Conservation (phyloP, 2,329 filamentous ascomycete genomes). For the Colletotrichum sojae region DNA sequence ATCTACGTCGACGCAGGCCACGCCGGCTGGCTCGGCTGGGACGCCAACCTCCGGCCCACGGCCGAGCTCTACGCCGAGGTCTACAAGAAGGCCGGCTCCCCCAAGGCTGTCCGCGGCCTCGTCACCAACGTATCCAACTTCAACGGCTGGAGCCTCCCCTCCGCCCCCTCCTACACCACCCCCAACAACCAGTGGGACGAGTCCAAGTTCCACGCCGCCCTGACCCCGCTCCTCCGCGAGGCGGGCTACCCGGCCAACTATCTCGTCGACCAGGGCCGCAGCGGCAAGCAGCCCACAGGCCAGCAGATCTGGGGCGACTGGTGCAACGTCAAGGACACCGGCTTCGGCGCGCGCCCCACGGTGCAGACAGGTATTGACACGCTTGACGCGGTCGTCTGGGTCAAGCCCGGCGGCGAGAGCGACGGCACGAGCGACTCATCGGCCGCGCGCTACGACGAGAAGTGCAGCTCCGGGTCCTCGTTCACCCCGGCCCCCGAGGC, state of each 20-base stretch:
- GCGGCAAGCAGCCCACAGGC: conserved; percentile 63
- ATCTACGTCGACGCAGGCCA: conserved; percentile 56
- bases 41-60: conserved; percentile 47
- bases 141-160: conserved; percentile 45
- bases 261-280: conserved; percentile 42
- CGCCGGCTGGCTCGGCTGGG: conserved; percentile 56
- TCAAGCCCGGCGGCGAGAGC: conserved; percentile 67
- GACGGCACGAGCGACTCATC: conserved; percentile 52
- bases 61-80: conserved; percentile 48
- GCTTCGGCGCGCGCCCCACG: conserved; percentile 68
- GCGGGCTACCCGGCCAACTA: conserved; percentile 41
- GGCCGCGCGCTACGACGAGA: conserved; percentile 59
- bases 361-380: conserved; percentile 64
- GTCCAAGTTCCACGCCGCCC: conserved; percentile 39
- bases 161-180: conserved; percentile 46
- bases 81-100: conserved; percentile 51
- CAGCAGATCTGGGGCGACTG: conserved; percentile 69
- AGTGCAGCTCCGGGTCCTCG: conserved; percentile 66
- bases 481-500: conserved; percentile 78
- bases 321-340: conserved; percentile 70
- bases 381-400: conserved; percentile 71
- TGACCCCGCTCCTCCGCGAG: conserved; percentile 37
- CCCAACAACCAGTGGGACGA: conserved; percentile 40
- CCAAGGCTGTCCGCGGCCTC: conserved; percentile 52
- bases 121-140: conserved; percentile 54